Base-by-base conservation (phyloP, 1,284 basidiomycete species). In the Ustilago trichophora region DNA sequence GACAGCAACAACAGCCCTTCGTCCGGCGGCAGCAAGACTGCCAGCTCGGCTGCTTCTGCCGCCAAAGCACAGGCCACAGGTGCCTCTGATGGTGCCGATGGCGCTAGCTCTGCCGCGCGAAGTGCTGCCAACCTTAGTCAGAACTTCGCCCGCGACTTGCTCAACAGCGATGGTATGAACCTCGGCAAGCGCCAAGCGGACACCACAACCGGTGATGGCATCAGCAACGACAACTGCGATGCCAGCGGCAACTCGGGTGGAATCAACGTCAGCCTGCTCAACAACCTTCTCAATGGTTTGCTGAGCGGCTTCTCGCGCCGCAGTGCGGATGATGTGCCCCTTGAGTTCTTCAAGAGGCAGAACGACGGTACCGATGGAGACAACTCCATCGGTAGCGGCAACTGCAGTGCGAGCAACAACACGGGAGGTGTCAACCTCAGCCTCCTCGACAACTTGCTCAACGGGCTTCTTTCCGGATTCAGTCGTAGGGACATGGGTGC, bases 211-310 rank as follows among this genome's bases (percentile, higher is more conserved):
- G n/a, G n/a, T 13, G 34, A 29, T 21, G 40, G 25, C 13, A 42
- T 54, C 31, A 52, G 60, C 26, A 56, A 41, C 41, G 66, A 54
- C 41, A 67, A 68, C 41, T 64, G 62, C 40, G 49, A 50, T 36
- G 64, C 64, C 9, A 59, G 60, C 32, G 56, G 59, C 46, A 66
- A 70, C 47, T 46, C 48, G 25, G 62, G 62, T 27, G 70, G 67
- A 4, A 45, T 73, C 64, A 73, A 73, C 22, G 53, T 73, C 16
- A 60, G 56, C 35, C 32, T 73, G 43, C 57, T 73, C 35, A 72
- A 72, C 64, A 67, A 71, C 52, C 32, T 73, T 21, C 59, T 73
- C 43, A 70, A 70, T 29, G 68, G 68, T 19, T 44, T 73, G 44
- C 52, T 73, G 25, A 46, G 62, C 48, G 66, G 66, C 6, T 49